Evolutionary conservation across 495 filamentous ascomycete genomes (phyloP).

Genomic region (Neurospora sp.): DNA sequence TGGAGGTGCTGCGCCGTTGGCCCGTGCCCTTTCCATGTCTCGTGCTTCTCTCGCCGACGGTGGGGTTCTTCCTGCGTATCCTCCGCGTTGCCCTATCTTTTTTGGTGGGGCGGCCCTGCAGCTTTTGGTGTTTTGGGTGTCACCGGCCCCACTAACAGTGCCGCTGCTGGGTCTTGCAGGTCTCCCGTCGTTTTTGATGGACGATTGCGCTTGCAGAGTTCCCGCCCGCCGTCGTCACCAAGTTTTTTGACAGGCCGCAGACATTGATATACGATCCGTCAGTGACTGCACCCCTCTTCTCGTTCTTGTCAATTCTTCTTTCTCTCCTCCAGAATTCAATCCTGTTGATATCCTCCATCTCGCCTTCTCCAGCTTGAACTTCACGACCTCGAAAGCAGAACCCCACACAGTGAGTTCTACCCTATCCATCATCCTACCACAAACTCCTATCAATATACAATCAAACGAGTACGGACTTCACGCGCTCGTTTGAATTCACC

Average conservation of each 20-base stretch:
- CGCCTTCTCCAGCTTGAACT: background rate
- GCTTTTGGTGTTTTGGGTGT: background rate
- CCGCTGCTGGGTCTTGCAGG: slow-evolving; percentile 4
- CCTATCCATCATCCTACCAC: background rate
- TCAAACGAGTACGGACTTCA: background rate
- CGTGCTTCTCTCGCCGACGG: background rate
- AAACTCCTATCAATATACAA: background rate
- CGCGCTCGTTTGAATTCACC: background rate
- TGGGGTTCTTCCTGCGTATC: background rate
- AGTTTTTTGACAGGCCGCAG: background rate
- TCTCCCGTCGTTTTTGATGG: slow-evolving; percentile 6
- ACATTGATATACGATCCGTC: background rate
- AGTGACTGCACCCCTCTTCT: background rate
- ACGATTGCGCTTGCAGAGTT: background rate
- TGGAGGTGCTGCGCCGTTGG: background rate
- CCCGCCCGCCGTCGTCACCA: background rate
- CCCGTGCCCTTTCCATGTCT: background rate
- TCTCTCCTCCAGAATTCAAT: background rate
- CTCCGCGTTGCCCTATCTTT: background rate
- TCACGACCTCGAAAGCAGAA: background rate
- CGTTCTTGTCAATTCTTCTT: background rate
- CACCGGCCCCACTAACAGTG: background rate
- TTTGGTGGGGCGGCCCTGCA: background rate
- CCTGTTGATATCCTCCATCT: background rate
- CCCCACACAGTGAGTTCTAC: background rate